phyloP scores from a whole-genome alignment of 306 rosid genomes.

The Cucumis cinereus region DNA sequence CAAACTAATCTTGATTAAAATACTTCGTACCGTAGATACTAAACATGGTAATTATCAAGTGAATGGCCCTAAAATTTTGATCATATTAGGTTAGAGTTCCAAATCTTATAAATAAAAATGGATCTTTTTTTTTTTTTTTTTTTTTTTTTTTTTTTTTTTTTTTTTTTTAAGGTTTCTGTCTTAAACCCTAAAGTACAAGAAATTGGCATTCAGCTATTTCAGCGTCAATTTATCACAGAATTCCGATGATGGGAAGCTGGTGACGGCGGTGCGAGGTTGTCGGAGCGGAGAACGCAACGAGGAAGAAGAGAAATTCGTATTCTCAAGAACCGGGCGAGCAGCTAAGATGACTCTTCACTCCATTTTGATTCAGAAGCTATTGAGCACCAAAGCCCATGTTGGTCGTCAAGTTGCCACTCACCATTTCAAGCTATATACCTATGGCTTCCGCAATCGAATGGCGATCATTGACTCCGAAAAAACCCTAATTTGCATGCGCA shows the following conservation, averaged over 20 bases:
- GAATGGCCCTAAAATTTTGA: too few species aligned
- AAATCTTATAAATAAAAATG: too few species aligned
- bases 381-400: conserved; percentile 62
- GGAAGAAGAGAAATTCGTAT: neutral
- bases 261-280: neutral
- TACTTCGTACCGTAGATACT: too few species aligned
- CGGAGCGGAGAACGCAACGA: neutral
- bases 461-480: conserved; percentile 62
- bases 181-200: neutral
- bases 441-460: conserved; percentile 58
- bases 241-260: neutral
- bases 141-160: too few species aligned
- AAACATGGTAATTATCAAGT: too few species aligned
- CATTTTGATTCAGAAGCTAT: conserved; percentile 55
- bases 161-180: neutral
- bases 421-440: conserved; percentile 60
- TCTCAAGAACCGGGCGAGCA: neutral
- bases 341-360: conserved; percentile 54
- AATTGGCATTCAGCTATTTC: neutral
- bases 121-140: too few species aligned
- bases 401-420: conserved; percentile 49
- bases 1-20: too few species aligned
- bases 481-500: conserved; percentile 66
- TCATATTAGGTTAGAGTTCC: too few species aligned
- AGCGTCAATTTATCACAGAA: neutral